Conservation (phyloP, 768 basidiomycete genomes). For the Mycena pura region DNA sequence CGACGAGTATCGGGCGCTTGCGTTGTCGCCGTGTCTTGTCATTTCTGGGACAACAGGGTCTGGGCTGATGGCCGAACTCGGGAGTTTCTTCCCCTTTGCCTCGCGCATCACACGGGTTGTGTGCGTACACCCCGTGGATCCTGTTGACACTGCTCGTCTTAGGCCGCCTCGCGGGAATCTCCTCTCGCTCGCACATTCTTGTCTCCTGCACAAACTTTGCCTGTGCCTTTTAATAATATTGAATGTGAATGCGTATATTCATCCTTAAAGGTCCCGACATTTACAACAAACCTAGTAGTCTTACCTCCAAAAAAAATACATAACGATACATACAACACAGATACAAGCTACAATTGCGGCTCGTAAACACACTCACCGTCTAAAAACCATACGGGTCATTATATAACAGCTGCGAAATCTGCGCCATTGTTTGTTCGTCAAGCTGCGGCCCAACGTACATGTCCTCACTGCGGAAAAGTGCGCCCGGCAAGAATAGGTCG, state of each 20-base stretch:
- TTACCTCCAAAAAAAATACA: background rate
- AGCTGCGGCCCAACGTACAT: slow-evolving; percentile 12
- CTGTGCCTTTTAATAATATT: no score
- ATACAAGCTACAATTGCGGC: background rate
- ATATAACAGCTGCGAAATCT: slow-evolving; percentile 16
- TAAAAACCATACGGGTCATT: slow-evolving; percentile 11
- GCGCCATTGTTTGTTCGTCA: slow-evolving; percentile 16
- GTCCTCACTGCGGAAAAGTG: slow-evolving; percentile 12
- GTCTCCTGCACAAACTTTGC: no score
- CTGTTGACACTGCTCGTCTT: background rate
- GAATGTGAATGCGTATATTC: no score
- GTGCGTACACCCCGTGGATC: no score
- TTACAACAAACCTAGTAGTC: background rate
- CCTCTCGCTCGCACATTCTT: no score
- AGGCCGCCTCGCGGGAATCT: no score
- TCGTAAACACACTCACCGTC: background rate
- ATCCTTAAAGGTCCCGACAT: background rate
- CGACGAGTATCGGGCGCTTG: no score
- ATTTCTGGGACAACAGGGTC: no score
- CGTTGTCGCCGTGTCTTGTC: no score
- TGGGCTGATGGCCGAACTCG: no score
- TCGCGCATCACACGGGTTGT: no score
- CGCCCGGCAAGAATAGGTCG: slow-evolving; percentile 13
- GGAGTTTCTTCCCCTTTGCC: no score
- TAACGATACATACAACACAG: background rate